Evolutionary conservation across 306 rosid genomes (phyloP), one percentile per base, ranked within the genome.

Genomic region (Fragaria ananassa): DNA sequence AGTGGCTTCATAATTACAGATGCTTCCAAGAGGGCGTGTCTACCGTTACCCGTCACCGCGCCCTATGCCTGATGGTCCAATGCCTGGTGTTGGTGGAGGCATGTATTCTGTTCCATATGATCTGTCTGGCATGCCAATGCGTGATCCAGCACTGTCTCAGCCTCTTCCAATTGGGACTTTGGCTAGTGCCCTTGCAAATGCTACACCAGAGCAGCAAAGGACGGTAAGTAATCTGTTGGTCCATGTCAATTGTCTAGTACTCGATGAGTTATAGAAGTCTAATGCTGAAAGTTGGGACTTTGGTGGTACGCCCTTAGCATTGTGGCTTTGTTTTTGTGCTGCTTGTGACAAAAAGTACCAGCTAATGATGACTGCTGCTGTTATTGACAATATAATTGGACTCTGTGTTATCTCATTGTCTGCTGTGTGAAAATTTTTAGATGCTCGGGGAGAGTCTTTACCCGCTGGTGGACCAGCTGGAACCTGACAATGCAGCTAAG

Each of bases 401-500:
- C 47, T 5, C n/a, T 4, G 1, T 6, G 8, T 66, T 3, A 10
- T 76, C 11, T 34, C 25, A 53, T 79, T 37, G 7, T 74, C 23
- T 78, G 74, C 51, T 76, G 57, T 54, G 71, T 67, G 60, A 31
- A 58, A 76, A 35, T 53, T 42, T 83, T 81, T 72, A 96, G 98
- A 96, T 96, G 99, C 91, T 96, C 87, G 99, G 99, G 13, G 99
- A 96, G 81, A 92, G 75, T 81, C 99, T 96, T 2, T 96, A 96
- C 84, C 99, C 99, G 4, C 99, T 89, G 1, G 99, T 96, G 89
- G 99, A 96, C 25, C 99, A 91, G 85, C 85, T 96, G 79, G 99
- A 96, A 87, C 89, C 92, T 21, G 99, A 96, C 23, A 89, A 96
- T 69, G 98, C 99, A 14, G 99, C 99, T 7, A 96, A 96, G 85